Conservation (phyloP, 2,329 filamentous ascomycete species). For the Epichloe elymi region DNA sequence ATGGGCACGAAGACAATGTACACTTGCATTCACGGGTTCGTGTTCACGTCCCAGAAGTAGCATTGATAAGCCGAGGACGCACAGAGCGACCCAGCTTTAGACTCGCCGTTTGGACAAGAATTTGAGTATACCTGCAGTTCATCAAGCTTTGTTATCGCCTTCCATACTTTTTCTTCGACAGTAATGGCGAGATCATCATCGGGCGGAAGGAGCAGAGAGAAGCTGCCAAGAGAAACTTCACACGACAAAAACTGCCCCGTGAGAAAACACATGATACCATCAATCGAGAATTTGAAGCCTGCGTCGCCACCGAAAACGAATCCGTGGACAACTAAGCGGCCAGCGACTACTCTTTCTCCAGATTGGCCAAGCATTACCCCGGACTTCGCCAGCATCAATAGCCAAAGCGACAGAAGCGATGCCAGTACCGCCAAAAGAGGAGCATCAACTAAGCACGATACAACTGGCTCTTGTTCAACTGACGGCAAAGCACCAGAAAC, state of each 20-base stretch:
- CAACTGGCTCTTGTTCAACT: not conserved
- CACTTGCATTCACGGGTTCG: not conserved
- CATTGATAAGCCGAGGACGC: not conserved
- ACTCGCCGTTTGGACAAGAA: not conserved
- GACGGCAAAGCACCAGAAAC: not conserved
- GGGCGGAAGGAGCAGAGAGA: not conserved
- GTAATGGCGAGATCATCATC: not conserved
- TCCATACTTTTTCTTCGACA: not conserved
- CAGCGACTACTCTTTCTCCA: not conserved
- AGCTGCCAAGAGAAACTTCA: slow-evolving; percentile 10
- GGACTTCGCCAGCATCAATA: not conserved
- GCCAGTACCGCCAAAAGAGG: not conserved
- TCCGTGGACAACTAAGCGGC: slow-evolving; percentile 14
- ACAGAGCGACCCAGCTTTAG: not conserved
- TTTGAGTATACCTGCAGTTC: not conserved
- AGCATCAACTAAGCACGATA: not conserved
- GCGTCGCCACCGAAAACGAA: slow-evolving; percentile 21
- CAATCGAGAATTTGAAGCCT: slow-evolving; percentile 13
- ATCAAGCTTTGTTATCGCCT: not conserved
- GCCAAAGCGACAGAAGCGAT: not conserved
- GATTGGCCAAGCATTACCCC: slow-evolving; percentile 2
- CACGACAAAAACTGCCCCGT: slow-evolving; percentile 12
- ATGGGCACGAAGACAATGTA: not conserved
- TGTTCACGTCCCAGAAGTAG: not conserved
- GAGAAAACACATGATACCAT: not conserved